Conservation (phyloP, 495 filamentous ascomycete species). For the Penicillium chermesinum region DNA sequence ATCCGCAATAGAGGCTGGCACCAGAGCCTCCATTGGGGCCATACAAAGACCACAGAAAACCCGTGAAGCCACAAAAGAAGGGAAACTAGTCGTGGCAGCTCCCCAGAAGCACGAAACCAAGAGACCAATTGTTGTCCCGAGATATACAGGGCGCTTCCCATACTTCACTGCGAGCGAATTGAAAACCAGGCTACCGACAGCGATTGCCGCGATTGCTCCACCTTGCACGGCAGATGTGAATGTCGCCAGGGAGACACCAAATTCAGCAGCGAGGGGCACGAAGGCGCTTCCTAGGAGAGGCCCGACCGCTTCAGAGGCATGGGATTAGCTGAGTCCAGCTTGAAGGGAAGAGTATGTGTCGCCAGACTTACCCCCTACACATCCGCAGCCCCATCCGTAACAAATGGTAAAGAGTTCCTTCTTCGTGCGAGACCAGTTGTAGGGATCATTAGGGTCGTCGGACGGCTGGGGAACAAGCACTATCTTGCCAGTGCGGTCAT, state of each 20-base stretch:
- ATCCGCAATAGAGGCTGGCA: slow-evolving; percentile 27
- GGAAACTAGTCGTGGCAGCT: slow-evolving; percentile 49
- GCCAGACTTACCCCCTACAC: slow-evolving; percentile 30
- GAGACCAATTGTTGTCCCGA: slow-evolving; percentile 52
- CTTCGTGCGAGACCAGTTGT: slow-evolving; percentile 43
- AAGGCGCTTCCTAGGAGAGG: slow-evolving; percentile 32
- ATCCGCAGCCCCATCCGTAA: slow-evolving; percentile 33
- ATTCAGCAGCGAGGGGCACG: slow-evolving; percentile 30
- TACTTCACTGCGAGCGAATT: slow-evolving; percentile 61
- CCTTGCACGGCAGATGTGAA: slow-evolving; percentile 33
- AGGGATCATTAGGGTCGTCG: slow-evolving; percentile 43
- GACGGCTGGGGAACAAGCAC: slow-evolving; percentile 45
- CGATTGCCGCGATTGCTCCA: slow-evolving; percentile 36
- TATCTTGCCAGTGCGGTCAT: slow-evolving; percentile 38
- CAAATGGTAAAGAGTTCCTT: slow-evolving; percentile 36
- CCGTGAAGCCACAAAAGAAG: slow-evolving; percentile 52
- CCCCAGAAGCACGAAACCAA: slow-evolving; percentile 58
- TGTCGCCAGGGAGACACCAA: slow-evolving; percentile 28
- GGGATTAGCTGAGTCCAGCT: background rate
- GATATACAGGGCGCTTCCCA: slow-evolving; percentile 60
- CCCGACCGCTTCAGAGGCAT: slow-evolving; percentile 26
- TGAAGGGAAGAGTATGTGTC: background rate
- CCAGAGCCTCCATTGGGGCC: slow-evolving; percentile 27
- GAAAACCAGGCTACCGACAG: slow-evolving; percentile 51
- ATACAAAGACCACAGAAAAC: slow-evolving; percentile 31